Percentiles rank a stretch among this genome's conserved stretches.
Conservation (phyloP, 352 stramenopile species). For the Plasmopara halstedii region DNA sequence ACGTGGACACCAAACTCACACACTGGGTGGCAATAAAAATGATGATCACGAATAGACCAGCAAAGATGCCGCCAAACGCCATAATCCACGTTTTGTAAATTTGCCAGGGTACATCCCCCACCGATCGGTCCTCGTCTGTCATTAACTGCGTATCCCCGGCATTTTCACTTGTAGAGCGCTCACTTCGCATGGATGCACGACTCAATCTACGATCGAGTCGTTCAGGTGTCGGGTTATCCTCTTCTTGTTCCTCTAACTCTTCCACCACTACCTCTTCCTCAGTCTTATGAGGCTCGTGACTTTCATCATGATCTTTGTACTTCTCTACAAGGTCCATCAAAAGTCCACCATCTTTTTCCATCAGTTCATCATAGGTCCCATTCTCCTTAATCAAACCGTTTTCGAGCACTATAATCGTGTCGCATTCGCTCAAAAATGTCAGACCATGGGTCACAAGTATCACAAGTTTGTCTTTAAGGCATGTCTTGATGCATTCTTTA, state of each 20-base stretch:
- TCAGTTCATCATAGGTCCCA: conserved; percentile 73
- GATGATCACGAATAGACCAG: conserved; percentile 31
- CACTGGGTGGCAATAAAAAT: conserved; percentile 39
- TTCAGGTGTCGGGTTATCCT: conserved; percentile 27
- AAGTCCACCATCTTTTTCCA: conserved; percentile 54
- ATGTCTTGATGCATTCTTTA: conserved; percentile 44
- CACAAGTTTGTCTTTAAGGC: conserved; percentile 73
- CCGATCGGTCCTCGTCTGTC: conserved; percentile 60
- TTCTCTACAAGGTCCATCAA: conserved; percentile 47
- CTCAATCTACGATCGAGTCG: conserved; percentile 29
- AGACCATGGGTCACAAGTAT: conserved; percentile 75
- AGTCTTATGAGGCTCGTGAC: conserved; percentile 28
- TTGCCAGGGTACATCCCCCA: conserved; percentile 47
- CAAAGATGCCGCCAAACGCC: conserved; percentile 50
- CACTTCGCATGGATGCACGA: conserved; percentile 44
- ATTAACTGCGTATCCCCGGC: conserved; percentile 36
- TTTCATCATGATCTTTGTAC: conserved; percentile 50
- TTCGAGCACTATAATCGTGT: conserved; percentile 51
- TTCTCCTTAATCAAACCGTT: conserved; percentile 50
- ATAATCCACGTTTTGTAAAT: conserved; percentile 66
- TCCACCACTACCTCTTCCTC: conserved; percentile 32
- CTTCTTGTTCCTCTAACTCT: conserved; percentile 36
- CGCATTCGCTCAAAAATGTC: conserved; percentile 45
- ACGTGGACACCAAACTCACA: conserved; percentile 66
- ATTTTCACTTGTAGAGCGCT: conserved; percentile 31